phyloP scores from a whole-genome alignment of 192 early-diverging fungal species.

The Podila verticillata region DNA sequence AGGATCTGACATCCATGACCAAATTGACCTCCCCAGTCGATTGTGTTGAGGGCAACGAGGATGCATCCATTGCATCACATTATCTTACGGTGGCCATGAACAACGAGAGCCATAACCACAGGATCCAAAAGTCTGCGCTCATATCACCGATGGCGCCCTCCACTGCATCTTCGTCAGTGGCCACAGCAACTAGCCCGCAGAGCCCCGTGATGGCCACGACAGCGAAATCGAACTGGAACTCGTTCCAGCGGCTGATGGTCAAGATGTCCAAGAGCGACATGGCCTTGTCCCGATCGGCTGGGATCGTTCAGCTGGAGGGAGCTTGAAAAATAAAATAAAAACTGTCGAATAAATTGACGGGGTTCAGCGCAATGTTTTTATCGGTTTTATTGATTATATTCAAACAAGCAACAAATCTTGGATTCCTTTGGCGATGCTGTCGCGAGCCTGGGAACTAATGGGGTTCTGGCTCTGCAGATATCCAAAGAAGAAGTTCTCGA shows the following conservation, averaged over 20 bases:
- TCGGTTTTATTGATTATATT: background rate
- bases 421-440: conserved; percentile 39
- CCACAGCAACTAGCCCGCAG: background rate
- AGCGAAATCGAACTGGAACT: conserved; percentile 16
- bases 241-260: conserved; percentile 18
- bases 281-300: background rate
- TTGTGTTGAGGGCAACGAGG: too few relatives aligned
- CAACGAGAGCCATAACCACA: background rate
- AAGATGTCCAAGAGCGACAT: conserved; percentile 17
- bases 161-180: background rate
- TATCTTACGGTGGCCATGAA: too few relatives aligned
- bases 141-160: conserved; percentile 3
- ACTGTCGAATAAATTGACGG: too few relatives aligned
- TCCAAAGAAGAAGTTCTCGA: conserved; percentile 59
- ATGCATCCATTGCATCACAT: too few relatives aligned
- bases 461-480: conserved; percentile 59
- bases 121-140: conserved; percentile 26
- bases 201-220: background rate
- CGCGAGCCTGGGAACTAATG: conserved; percentile 52
- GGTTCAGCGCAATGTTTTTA: too few relatives aligned
- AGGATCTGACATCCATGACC: too few relatives aligned
- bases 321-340: background rate
- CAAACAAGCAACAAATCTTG: conserved; percentile 38
- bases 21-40: too few relatives aligned
- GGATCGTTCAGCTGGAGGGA: conserved; percentile 14